Percentiles rank a stretch among this genome's conserved stretches.
These are phyloP conservation scores for Hyaloscypha hepaticicola DNA, from an alignment of 495 filamentous ascomycete species.

Conservation along the genomic window DNA sequence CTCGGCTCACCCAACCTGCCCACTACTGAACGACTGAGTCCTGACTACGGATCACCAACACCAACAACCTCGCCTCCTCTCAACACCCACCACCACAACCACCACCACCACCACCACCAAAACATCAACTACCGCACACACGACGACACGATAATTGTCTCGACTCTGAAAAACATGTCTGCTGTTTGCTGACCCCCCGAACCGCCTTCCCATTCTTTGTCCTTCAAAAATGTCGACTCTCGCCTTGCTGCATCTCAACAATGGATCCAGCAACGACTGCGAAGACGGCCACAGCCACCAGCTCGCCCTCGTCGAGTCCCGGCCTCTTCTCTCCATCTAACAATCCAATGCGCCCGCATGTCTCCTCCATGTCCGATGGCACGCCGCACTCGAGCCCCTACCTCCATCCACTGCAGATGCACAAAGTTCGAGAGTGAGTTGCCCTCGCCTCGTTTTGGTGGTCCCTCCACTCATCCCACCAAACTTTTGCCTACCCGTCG, in stretches of 20 bases:
- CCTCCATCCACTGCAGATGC: constrained; percentile 35
- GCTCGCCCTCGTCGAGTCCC: constrained; percentile 34
- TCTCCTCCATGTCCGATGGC: constrained; percentile 25
- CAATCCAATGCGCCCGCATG: constrained; percentile 15
- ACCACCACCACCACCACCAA: constrained; percentile 1
- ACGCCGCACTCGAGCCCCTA: constrained; percentile 33
- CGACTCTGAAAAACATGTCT: constrained; percentile 8
- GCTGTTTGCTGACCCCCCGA: constrained; percentile 17
- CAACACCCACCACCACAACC: neutral
- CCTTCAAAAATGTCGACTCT: constrained; percentile 25
- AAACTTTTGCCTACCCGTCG: constrained; percentile 5
- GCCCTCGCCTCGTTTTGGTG: constrained; percentile 6
- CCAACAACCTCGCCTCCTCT: neutral
- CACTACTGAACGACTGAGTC: no score
- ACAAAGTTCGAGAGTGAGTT: constrained; percentile 50
- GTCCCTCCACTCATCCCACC: constrained; percentile 6
- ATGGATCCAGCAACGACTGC: constrained; percentile 26
- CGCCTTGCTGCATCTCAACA: constrained; percentile 19
- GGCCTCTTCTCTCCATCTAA: constrained; percentile 30
- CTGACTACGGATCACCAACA: neutral
- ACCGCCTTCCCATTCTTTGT: neutral
- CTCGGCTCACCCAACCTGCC: neutral
- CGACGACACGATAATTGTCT: constrained; percentile 8
- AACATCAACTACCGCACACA: neutral
- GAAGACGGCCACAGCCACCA: constrained; percentile 28